Evolutionary conservation across 345 rosid genomes (phyloP), one percentile per base, ranked within the genome.

Genomic region (Anacardium occidentale): DNA sequence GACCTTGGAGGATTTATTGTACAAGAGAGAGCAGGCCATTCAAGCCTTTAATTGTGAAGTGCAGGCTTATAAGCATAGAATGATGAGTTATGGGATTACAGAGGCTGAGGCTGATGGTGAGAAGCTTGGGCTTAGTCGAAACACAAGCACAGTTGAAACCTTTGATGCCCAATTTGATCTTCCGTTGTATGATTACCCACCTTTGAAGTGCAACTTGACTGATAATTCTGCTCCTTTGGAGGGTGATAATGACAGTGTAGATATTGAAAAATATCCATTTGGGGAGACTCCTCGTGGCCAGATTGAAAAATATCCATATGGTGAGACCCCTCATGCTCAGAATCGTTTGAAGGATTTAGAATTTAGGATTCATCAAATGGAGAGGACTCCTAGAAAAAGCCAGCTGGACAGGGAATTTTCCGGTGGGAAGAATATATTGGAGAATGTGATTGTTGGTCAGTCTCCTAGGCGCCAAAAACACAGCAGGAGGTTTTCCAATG

Each of bases 71-170:
- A 96, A 79, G 90, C 95, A 96, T 78, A 83, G 96, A 71, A 90
- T 96, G 99, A 74, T 96, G 93, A 96, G 99, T 76, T 90, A 76
- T 42, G 99, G 97, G 60, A 82, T 96, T n/a, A 81, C 87, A 0
- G 97, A 96, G 77, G 62, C 79, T 0, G 99, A 96, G 81, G 82
- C 84, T 34, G 97, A 88, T 58, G 88, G 80, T 14, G 94, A 85
- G 66, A 85, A 77, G 79, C 73, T 57, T 56, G 77, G 69, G 64
- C 67, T 70, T 51, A 78, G 88, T 70, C 83, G 76, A 48, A 83
- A 79, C 73, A 59, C 51, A n/a, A 81, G 89, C 80, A 74, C 81
- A 77, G 42, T 75, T 32, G 97, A 83, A 15, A 84, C 80, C 34
- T 52, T 58, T 64, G 89, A 87, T 72, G 51, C 62, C 24, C 88